Percentiles rank a stretch among this genome's conserved stretches.
phyloP scores from a whole-genome alignment of 2,329 filamentous ascomycete genomes.

The Colletotrichum horii region DNA sequence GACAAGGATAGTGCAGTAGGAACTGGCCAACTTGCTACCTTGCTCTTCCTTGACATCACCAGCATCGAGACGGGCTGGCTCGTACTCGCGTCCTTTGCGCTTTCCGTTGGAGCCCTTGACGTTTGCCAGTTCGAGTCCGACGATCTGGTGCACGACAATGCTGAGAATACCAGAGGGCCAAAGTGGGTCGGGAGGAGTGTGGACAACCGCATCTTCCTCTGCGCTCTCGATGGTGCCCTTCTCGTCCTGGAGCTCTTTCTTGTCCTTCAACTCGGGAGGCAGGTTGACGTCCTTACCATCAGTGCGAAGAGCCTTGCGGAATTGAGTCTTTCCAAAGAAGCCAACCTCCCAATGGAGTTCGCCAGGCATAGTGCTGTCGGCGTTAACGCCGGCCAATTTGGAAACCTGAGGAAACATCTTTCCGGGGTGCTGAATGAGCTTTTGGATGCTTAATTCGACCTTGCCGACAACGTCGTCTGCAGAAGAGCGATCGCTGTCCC shows the following conservation, averaged over 20 bases:
- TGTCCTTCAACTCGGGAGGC: constrained; percentile 74
- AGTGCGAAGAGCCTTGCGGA: constrained; percentile 82
- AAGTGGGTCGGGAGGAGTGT: constrained; percentile 92
- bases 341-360: constrained; percentile 96
- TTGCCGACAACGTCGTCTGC: constrained; percentile 96
- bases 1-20: constrained; percentile 90
- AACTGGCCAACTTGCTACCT: constrained; percentile 79
- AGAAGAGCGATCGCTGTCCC: constrained; percentile 92
- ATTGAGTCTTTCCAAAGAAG: constrained; percentile 90
- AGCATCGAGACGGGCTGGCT: constrained; percentile 80
- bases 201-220: constrained; percentile 83
- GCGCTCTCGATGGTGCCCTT: constrained; percentile 76
- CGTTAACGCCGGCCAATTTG: constrained; percentile 80
- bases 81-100: constrained; percentile 83
- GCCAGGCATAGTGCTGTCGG: constrained; percentile 88
- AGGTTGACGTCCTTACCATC: constrained; percentile 84
- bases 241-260: constrained; percentile 84
- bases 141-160: constrained; percentile 90
- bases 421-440: constrained; percentile 92
- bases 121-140: constrained; percentile 91
- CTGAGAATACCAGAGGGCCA: constrained; percentile 93
- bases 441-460: constrained; percentile 90
- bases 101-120: constrained; percentile 85
- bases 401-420: constrained; percentile 92
- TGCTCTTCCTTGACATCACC: constrained; percentile 89